Evolutionary conservation across 2,329 filamentous ascomycete genomes (phyloP).

Genomic region (Annulohypoxylon truncatum): DNA sequence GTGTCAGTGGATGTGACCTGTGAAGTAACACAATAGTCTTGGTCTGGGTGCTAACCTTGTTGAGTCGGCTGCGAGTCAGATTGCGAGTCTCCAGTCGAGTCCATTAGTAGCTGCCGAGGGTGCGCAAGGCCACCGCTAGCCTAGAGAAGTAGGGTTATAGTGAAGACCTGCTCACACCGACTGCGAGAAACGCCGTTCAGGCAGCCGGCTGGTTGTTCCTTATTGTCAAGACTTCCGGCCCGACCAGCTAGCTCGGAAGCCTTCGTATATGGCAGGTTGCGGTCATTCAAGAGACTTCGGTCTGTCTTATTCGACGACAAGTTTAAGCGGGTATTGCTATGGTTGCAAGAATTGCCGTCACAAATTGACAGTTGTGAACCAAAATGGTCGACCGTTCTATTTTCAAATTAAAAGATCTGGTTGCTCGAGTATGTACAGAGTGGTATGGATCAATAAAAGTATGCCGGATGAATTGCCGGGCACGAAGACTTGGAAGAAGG

Average conservation of each 20-base stretch:
- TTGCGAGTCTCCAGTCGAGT: constrained; percentile 47
- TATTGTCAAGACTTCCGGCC: constrained; percentile 21
- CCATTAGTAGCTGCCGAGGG: constrained; percentile 44
- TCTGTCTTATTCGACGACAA: constrained; percentile 6
- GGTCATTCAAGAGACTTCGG: constrained; percentile 30
- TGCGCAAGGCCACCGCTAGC: constrained; percentile 31
- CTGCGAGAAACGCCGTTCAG: constrained; percentile 43
- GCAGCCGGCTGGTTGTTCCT: constrained; percentile 39
- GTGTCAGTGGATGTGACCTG: constrained; percentile 17
- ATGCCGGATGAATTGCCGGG: constrained; percentile 8
- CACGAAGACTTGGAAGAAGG: neutral
- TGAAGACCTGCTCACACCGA: constrained; percentile 36
- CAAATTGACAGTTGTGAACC: constrained; percentile 31
- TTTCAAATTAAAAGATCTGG: neutral
- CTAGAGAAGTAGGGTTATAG: neutral
- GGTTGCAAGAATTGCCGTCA: constrained; percentile 31
- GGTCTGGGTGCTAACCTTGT: constrained; percentile 44
- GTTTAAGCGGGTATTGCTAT: constrained; percentile 25
- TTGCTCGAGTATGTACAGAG: constrained; percentile 13
- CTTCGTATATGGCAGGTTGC: constrained; percentile 18
- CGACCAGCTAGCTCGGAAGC: constrained; percentile 27
- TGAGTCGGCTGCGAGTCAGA: constrained; percentile 51
- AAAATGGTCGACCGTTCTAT: constrained; percentile 16
- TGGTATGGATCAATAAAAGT: neutral
- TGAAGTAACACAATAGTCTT: neutral